phyloP scores from a whole-genome alignment of 768 basidiomycete species.

The Lactarius hengduanensis region DNA sequence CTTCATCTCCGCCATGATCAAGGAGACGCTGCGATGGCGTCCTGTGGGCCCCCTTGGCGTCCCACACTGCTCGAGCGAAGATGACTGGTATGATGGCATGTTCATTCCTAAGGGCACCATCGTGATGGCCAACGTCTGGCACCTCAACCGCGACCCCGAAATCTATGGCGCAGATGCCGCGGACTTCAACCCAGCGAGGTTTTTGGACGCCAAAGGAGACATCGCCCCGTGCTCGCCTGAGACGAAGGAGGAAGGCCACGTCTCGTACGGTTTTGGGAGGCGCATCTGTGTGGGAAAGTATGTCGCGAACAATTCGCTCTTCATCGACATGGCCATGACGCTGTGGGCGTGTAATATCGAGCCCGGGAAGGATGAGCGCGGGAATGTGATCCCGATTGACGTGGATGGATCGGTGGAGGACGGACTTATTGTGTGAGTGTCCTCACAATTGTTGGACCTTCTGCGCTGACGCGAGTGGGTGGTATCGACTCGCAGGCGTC shows the following conservation, averaged over 20 bases:
- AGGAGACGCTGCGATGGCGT: slow-evolving; percentile 24
- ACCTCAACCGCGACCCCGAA: slow-evolving; percentile 31
- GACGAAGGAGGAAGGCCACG: slow-evolving; percentile 34
- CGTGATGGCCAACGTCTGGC: slow-evolving; percentile 35
- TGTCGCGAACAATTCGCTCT: slow-evolving; percentile 32
- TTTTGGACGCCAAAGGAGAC: slow-evolving; percentile 31
- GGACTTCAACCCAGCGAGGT: slow-evolving; percentile 31
- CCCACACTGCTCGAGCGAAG: slow-evolving; percentile 28
- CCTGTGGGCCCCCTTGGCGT: slow-evolving; percentile 16
- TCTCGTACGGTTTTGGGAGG: slow-evolving; percentile 34
- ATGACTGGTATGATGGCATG: slow-evolving; percentile 33
- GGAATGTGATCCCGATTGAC: slow-evolving; percentile 10
- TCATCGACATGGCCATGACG: slow-evolving; percentile 36
- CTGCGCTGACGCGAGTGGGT: neutral
- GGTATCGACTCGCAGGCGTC: slow-evolving; percentile 5
- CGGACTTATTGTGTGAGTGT: slow-evolving; percentile 8
- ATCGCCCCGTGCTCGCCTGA: slow-evolving; percentile 22
- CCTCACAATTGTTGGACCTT: neutral
- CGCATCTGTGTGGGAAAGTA: slow-evolving; percentile 13
- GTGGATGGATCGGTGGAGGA: slow-evolving; percentile 5
- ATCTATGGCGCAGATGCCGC: slow-evolving; percentile 32
- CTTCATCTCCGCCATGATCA: slow-evolving; percentile 25
- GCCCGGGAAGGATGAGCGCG: slow-evolving; percentile 1
- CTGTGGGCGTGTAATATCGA: slow-evolving; percentile 32
- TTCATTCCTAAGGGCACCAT: slow-evolving; percentile 40